Evolutionary conservation across 2,329 filamentous ascomycete genomes (phyloP).

Genomic region (Phialophora expanda): DNA sequence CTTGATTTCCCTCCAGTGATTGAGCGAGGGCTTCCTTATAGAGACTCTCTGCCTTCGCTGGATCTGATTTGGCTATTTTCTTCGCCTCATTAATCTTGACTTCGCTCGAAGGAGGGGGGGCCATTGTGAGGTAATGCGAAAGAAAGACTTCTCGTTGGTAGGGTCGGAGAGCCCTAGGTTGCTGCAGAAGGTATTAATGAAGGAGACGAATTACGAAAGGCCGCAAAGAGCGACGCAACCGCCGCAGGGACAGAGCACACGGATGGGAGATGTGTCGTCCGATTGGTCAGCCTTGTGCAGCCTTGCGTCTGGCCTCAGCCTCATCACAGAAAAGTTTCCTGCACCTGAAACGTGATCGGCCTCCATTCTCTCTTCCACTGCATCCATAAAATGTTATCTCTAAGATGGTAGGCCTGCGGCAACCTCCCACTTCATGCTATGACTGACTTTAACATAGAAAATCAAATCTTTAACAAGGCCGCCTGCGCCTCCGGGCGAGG

Average conservation of each 20-base stretch:
- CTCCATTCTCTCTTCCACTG: neutral
- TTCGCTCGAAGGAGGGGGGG: slow-evolving; percentile 57
- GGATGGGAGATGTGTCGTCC: slow-evolving; percentile 6
- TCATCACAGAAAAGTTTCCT: slow-evolving; percentile 22
- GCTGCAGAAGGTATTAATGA: neutral
- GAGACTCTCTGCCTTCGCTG: slow-evolving; percentile 80
- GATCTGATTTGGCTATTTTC: slow-evolving; percentile 78
- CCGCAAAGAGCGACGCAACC: slow-evolving; percentile 24
- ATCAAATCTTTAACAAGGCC: slow-evolving; percentile 60
- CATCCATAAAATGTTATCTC: slow-evolving; percentile 8
- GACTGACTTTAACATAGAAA: slow-evolving; percentile 48
- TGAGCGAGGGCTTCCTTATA: slow-evolving; percentile 90
- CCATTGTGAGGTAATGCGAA: slow-evolving; percentile 45
- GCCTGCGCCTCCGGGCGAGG: slow-evolving; percentile 53
- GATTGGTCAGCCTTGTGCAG: slow-evolving; percentile 9
- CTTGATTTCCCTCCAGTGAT: slow-evolving; percentile 82
- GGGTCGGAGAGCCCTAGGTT: neutral
- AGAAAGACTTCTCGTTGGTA: neutral
- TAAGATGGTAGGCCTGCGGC: slow-evolving; percentile 27
- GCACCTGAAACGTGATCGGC: neutral
- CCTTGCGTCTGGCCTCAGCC: slow-evolving; percentile 3
- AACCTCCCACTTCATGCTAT: neutral
- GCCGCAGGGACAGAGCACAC: slow-evolving; percentile 13
- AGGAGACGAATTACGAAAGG: slow-evolving; percentile 13
- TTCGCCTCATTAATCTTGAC: slow-evolving; percentile 85